phyloP scores from a whole-genome alignment of 192 early-diverging fungal genomes.

The Coemansia sp. region DNA sequence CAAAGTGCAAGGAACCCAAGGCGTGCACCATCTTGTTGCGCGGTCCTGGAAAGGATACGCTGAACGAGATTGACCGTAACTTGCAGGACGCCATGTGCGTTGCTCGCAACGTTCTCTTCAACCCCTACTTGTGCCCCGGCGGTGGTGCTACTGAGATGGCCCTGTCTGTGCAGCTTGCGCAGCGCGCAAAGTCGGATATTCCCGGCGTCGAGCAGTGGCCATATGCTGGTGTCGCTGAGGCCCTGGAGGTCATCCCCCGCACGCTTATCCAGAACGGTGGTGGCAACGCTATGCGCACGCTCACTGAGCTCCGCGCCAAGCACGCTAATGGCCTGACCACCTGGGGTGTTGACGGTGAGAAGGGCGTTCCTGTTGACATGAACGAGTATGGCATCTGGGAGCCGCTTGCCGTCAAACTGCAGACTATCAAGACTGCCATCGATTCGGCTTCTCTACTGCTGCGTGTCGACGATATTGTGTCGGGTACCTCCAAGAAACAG shows the following conservation, averaged over 20 bases:
- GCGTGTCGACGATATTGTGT: conserved; percentile 97
- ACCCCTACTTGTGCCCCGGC: conserved; percentile 90
- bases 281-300: conserved; percentile 95
- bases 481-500: conserved; percentile 54
- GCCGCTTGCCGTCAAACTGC: conserved; percentile 98
- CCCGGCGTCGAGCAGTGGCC: conserved; percentile 96
- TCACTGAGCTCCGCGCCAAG: conserved; percentile 95
- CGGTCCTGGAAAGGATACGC: conserved; percentile 96
- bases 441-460: conserved; percentile 87
- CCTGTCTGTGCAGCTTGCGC: conserved; percentile 82
- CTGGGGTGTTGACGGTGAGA: conserved; percentile 95
- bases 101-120: conserved; percentile 97
- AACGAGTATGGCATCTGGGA: conserved; percentile 98
- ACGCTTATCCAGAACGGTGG: conserved; percentile 99
- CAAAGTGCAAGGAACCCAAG: conserved; percentile 94
- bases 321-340: conserved; percentile 86
- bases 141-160: conserved; percentile 99
- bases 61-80: conserved; percentile 98
- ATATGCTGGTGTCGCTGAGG: conserved; percentile 92
- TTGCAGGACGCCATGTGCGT: conserved; percentile 99
- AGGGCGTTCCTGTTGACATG: conserved; percentile 95
- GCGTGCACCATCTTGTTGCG: conserved; percentile 97
- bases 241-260: conserved; percentile 97
- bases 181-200: conserved; percentile 83
- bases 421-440: conserved; percentile 99